Evolutionary conservation across 1,284 basidiomycete species (phyloP).

Genomic region (Malassezia nana): DNA sequence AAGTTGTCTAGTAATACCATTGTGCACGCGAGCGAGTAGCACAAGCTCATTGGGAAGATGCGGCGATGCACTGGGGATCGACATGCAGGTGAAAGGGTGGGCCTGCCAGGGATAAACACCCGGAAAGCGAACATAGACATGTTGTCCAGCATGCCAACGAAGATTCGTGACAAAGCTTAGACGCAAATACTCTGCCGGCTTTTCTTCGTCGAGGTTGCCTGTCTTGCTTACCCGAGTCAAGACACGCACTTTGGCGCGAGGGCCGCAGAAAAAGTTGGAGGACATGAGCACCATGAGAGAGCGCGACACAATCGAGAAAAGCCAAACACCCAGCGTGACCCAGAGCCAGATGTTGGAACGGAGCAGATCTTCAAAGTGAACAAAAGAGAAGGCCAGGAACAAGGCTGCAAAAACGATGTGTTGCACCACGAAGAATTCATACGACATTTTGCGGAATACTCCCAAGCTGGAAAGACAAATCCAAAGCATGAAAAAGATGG

Average conservation of each 20-base stretch:
- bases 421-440: constrained; percentile 38
- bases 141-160: constrained; percentile 37
- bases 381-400: constrained; percentile 22
- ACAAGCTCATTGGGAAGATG: not conserved
- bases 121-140: constrained; percentile 39
- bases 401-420: constrained; percentile 28
- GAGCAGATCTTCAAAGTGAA: not conserved
- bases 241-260: constrained; percentile 23
- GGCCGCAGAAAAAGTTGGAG: not conserved
- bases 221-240: constrained; percentile 21
- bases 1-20: not conserved
- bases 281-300: not conserved
- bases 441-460: constrained; percentile 26
- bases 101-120: constrained; percentile 22
- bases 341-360: not conserved
- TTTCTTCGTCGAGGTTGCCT: not conserved
- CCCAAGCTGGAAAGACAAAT: constrained; percentile 19
- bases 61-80: constrained; percentile 20
- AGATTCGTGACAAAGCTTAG: constrained; percentile 24
- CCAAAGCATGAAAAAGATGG: constrained; percentile 26
- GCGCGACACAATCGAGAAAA: not conserved
- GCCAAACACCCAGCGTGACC: not conserved
- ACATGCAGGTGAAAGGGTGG: constrained; percentile 42
- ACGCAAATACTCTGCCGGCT: not conserved
- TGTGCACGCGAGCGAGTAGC: not conserved